Conservation (phyloP, 345 rosid genomes). For the Noccaea bulbosa region DNA sequence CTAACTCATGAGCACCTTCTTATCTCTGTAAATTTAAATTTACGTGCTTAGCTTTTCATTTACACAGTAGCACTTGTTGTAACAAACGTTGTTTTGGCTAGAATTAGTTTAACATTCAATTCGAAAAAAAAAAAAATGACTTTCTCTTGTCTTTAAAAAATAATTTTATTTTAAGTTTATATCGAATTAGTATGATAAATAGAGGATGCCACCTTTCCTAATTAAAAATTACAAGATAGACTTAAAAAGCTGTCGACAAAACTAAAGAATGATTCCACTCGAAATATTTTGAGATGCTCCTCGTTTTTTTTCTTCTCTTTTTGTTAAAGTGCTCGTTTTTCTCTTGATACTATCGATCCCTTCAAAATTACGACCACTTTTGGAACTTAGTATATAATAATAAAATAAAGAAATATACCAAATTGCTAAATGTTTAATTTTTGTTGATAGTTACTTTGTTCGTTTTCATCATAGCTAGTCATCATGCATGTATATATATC, state of each 20-base stretch:
- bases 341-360: background rate
- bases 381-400: background rate
- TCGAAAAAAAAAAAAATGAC: too few relatives aligned
- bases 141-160: slow-evolving; percentile 14
- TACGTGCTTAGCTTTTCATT: too few relatives aligned
- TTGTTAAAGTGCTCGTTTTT: slow-evolving; percentile 16
- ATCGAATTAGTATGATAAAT: slow-evolving; percentile 18
- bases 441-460: background rate
- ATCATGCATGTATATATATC: background rate
- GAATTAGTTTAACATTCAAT: too few relatives aligned
- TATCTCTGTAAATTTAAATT: too few relatives aligned
- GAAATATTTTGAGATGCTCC: slow-evolving; percentile 26
- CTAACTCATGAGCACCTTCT: too few relatives aligned
- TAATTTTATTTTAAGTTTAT: background rate
- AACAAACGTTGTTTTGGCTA: too few relatives aligned
- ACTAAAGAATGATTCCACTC: slow-evolving; percentile 33
- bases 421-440: background rate
- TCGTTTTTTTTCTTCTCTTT: slow-evolving; percentile 24
- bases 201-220: slow-evolving; percentile 26
- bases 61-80: too few relatives aligned
- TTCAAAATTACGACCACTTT: background rate
- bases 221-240: slow-evolving; percentile 17
- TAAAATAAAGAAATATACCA: background rate
- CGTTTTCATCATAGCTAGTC: background rate
- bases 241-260: slow-evolving; percentile 37